These are phyloP conservation scores for Sclerotiophoma versabilis DNA, from an alignment of 2,329 filamentous ascomycete genomes.

Conservation along the genomic window DNA sequence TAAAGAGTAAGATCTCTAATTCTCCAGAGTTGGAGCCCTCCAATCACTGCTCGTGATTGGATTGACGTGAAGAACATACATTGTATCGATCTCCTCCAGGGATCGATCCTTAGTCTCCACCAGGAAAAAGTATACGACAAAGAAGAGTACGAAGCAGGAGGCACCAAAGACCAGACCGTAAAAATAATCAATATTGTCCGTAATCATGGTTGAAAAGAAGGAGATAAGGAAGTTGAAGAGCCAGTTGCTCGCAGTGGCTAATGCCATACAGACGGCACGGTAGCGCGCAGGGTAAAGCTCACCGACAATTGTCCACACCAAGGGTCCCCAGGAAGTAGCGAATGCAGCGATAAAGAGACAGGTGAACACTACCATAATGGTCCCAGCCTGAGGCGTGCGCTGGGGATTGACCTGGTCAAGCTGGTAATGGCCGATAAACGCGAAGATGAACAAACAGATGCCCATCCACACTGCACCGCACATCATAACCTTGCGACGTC, in stretches of 20 bases:
- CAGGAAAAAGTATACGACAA: constrained; percentile 79
- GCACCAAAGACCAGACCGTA: constrained; percentile 80
- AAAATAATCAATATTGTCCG: constrained; percentile 70
- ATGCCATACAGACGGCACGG: constrained; percentile 54
- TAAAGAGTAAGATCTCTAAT: too few species aligned
- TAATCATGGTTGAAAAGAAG: constrained; percentile 84
- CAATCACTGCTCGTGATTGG: too few species aligned
- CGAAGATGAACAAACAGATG: constrained; percentile 65
- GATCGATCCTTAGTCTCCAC: constrained; percentile 76
- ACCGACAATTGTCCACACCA: constrained; percentile 74
- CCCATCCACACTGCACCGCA: constrained; percentile 58
- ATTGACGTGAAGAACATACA: constrained; percentile 70
- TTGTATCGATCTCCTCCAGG: constrained; percentile 78
- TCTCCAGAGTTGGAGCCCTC: too few species aligned
- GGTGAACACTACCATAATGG: constrained; percentile 71
- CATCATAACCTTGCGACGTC: constrained; percentile 56
- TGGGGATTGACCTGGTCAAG: constrained; percentile 36
- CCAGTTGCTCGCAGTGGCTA: constrained; percentile 55
- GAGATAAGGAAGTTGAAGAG: constrained; percentile 57
- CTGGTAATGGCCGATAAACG: constrained; percentile 56
- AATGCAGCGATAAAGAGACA: constrained; percentile 72
- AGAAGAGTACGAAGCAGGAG: constrained; percentile 69
- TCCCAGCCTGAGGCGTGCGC: constrained; percentile 60
- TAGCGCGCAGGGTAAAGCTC: constrained; percentile 70
- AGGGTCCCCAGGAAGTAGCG: constrained; percentile 73